Percentiles rank a stretch among this genome's conserved stretches.
These are phyloP conservation scores for Neospora caninum DNA, from an alignment of 169 alveolate genomes.

Conservation along the genomic window DNA sequence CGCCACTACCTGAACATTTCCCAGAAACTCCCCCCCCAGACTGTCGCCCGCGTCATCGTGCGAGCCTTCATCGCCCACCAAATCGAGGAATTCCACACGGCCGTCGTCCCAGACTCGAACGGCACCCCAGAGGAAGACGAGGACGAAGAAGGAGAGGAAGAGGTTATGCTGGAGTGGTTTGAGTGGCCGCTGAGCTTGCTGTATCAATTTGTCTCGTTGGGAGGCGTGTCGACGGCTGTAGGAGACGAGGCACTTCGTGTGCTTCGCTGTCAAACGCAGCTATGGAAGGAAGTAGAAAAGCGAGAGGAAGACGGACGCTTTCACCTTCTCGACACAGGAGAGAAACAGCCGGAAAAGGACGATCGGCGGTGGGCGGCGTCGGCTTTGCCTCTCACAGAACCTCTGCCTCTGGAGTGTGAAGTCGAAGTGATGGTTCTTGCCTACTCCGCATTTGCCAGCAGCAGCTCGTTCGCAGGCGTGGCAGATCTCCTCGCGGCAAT, in stretches of 20 bases:
- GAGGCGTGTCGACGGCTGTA: constrained; percentile 19
- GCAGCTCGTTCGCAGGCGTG: constrained; percentile 58
- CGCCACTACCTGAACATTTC: constrained; percentile 36
- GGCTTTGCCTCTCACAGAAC: not conserved
- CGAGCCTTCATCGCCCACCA: constrained; percentile 9
- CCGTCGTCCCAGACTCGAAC: not conserved
- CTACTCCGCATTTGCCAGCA: constrained; percentile 41
- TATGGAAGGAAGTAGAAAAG: constrained; percentile 32
- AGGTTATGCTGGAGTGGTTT: constrained; percentile 27
- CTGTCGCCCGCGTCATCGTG: constrained; percentile 20
- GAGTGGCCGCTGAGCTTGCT: constrained; percentile 65
- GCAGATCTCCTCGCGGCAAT: constrained; percentile 47
- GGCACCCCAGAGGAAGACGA: not conserved
- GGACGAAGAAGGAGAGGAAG: not conserved
- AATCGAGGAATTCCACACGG: not conserved
- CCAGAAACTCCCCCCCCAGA: constrained; percentile 49
- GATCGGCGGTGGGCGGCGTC: not conserved
- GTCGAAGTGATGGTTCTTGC: constrained; percentile 58
- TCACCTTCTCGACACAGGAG: not conserved
- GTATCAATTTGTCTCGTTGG: constrained; percentile 35
- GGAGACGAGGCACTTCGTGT: constrained; percentile 54
- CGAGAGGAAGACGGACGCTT: not conserved
- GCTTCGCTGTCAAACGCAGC: not conserved
- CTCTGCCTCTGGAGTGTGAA: constrained; percentile 55
- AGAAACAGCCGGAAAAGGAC: not conserved